phyloP scores from a whole-genome alignment of 2,329 filamentous ascomycete species.

The Fusarium sublunatum region DNA sequence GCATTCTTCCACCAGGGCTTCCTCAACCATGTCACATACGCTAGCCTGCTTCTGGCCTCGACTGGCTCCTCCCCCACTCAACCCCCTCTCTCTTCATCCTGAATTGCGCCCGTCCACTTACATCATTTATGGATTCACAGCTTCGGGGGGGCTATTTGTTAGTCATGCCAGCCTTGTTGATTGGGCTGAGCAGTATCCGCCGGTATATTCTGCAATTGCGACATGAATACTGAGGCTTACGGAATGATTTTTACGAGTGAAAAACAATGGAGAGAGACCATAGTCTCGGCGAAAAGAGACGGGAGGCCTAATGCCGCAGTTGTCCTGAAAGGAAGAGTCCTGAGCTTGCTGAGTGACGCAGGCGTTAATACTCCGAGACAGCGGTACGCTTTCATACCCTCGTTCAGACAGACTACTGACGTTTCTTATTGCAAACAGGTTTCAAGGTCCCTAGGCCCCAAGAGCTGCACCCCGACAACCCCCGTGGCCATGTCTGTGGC shows the following conservation, averaged over 20 bases:
- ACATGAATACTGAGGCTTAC: constrained; percentile 20
- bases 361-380: not conserved
- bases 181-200: constrained; percentile 22
- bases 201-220: constrained; percentile 21
- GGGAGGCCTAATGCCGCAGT: not conserved
- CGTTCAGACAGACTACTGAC: not conserved
- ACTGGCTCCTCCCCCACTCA: constrained; percentile 35
- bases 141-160: constrained; percentile 22
- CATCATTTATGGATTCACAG: constrained; percentile 45
- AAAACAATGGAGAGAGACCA: constrained; percentile 5
- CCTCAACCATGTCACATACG: constrained; percentile 23
- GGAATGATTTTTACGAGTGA: constrained; percentile 25
- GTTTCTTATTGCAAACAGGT: constrained; percentile 7
- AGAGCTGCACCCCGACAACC: not conserved
- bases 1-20: constrained; percentile 45
- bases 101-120: constrained; percentile 44
- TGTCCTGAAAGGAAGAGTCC: not conserved
- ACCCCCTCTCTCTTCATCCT: constrained; percentile 22
- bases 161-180: constrained; percentile 22
- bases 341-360: too few species aligned
- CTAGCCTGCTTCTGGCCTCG: constrained; percentile 28
- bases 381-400: not conserved
- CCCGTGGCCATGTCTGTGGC: constrained; percentile 9
- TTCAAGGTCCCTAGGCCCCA: constrained; percentile 16
- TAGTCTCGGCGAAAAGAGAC: constrained; percentile 15